A percentile compares a stretch with the other conserved stretches of the same genome.
Evolutionary conservation across 2,329 filamentous ascomycete genomes (phyloP).

Genomic region (Talaromyces sp.): DNA sequence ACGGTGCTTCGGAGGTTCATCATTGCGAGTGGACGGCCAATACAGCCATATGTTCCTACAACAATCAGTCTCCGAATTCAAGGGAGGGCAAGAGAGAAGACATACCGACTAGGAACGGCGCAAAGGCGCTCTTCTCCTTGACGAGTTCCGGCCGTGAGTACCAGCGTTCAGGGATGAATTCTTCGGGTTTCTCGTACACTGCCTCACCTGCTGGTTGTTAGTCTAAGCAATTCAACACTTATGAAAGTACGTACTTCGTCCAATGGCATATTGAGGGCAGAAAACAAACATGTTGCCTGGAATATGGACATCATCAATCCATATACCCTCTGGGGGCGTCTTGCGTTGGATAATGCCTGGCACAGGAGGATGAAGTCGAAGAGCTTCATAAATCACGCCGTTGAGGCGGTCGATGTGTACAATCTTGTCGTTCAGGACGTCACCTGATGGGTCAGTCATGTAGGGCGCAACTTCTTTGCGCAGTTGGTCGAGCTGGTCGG

Average conservation of each 20-base stretch:
- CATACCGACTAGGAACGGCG: constrained; percentile 33
- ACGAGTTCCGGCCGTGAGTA: constrained; percentile 32
- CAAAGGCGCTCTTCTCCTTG: constrained; percentile 33
- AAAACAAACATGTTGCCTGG: constrained; percentile 26
- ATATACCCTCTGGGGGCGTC: constrained; percentile 35
- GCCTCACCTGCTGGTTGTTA: constrained; percentile 22
- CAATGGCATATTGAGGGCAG: constrained; percentile 24
- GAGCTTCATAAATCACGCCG: constrained; percentile 44
- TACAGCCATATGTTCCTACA: constrained; percentile 34
- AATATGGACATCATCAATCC: constrained; percentile 33
- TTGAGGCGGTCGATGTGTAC: constrained; percentile 30
- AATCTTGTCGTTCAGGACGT: constrained; percentile 17
- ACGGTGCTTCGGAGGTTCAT: constrained; percentile 36
- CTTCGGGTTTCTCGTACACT: constrained; percentile 25
- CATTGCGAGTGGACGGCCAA: constrained; percentile 37
- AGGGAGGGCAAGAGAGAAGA: not conserved
- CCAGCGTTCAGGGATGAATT: constrained; percentile 39
- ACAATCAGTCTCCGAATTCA: not conserved
- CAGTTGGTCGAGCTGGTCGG: constrained; percentile 28
- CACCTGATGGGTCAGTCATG: constrained; percentile 17
- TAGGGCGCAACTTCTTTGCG: constrained; percentile 31
- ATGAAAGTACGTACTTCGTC: constrained; percentile 23
- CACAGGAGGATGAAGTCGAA: constrained; percentile 43
- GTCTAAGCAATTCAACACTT: not conserved
- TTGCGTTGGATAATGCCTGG: constrained; percentile 40